phyloP scores from a whole-genome alignment of 768 basidiomycete species.

The Coprinopsis marcescibilis region DNA sequence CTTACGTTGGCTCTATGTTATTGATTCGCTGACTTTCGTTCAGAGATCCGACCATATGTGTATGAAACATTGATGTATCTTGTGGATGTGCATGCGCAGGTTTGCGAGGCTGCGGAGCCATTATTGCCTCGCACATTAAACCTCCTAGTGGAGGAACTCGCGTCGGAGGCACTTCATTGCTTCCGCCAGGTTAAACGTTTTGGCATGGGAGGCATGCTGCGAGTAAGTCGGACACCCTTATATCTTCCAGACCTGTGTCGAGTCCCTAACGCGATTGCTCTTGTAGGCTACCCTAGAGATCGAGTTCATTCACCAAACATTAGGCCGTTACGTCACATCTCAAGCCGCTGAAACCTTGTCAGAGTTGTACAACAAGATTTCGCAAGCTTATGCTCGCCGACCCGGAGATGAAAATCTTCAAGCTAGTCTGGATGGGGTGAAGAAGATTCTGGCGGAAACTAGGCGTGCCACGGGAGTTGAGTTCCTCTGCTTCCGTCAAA shows the following conservation, averaged over 20 bases:
- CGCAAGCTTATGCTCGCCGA: constrained; percentile 82
- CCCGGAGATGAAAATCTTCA: constrained; percentile 86
- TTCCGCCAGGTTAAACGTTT: constrained; percentile 89
- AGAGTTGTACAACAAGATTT: constrained; percentile 92
- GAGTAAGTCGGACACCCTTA: constrained; percentile 45
- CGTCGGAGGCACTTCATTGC: constrained; percentile 75
- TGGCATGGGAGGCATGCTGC: constrained; percentile 98
- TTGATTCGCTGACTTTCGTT: constrained; percentile 6
- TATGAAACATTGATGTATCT: constrained; percentile 83
- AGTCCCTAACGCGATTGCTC: constrained; percentile 5
- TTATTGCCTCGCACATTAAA: constrained; percentile 80
- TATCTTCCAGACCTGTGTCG: neutral
- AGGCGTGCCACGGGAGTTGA: constrained; percentile 89
- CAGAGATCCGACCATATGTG: constrained; percentile 92
- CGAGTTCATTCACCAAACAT: constrained; percentile 96
- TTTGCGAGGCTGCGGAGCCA: constrained; percentile 71
- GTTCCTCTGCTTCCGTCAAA: constrained; percentile 87
- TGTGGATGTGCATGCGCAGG: constrained; percentile 88
- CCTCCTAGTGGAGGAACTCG: constrained; percentile 75
- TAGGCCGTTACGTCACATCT: constrained; percentile 82
- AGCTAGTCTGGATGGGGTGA: constrained; percentile 81
- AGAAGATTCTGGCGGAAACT: constrained; percentile 83
- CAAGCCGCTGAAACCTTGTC: constrained; percentile 79
- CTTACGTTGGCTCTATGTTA: constrained; percentile 8
- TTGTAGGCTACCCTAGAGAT: constrained; percentile 93